A percentile compares a stretch with the other conserved stretches of the same genome.
These are phyloP conservation scores for Diatrype stigma DNA, from an alignment of 2,329 filamentous ascomycete genomes.

Conservation along the genomic window DNA sequence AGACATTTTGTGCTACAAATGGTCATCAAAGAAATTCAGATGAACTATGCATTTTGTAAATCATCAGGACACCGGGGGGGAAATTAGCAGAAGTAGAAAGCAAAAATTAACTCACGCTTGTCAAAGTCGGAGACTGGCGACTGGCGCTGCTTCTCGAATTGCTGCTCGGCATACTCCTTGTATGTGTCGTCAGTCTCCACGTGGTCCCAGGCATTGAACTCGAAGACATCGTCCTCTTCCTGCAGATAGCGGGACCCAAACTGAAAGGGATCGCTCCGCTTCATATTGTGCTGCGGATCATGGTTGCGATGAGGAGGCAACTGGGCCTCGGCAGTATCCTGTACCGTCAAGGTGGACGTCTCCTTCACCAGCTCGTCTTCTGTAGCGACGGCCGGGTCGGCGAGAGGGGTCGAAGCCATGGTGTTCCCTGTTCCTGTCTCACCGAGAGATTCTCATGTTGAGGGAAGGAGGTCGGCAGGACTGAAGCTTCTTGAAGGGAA, in stretches of 20 bases:
- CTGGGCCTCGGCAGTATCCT: slow-evolving; percentile 19
- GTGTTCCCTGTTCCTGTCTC: slow-evolving; percentile 7
- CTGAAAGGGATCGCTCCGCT: slow-evolving; percentile 88
- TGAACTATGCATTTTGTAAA: slow-evolving; percentile 64
- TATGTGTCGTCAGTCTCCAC: slow-evolving; percentile 89
- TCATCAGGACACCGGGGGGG: slow-evolving; percentile 46
- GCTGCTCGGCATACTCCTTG: slow-evolving; percentile 77
- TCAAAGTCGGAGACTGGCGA: slow-evolving; percentile 91
- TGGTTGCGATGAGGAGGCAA: slow-evolving; percentile 64
- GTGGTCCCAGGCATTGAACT: slow-evolving; percentile 99
- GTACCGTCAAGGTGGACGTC: slow-evolving; percentile 22
- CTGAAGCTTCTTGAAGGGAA: slow-evolving; percentile 15
- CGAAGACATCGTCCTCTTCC: slow-evolving; percentile 84
- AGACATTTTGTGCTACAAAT: slow-evolving; percentile 49
- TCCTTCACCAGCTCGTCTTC: slow-evolving; percentile 23
- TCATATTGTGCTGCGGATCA: slow-evolving; percentile 68
- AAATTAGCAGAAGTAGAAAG: slow-evolving; percentile 1
- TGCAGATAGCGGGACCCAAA: slow-evolving; percentile 87
- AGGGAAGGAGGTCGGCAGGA: neutral
- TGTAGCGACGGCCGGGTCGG: slow-evolving; percentile 12
- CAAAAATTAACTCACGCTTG: slow-evolving; percentile 59
- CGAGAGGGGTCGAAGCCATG: slow-evolving; percentile 17
- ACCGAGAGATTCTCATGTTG: slow-evolving; percentile 8
- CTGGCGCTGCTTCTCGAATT: slow-evolving; percentile 80
- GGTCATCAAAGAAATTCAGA: slow-evolving; percentile 64